phyloP scores from a whole-genome alignment of 1,139 yeast species.

The Wickerhamomyces sp. region DNA sequence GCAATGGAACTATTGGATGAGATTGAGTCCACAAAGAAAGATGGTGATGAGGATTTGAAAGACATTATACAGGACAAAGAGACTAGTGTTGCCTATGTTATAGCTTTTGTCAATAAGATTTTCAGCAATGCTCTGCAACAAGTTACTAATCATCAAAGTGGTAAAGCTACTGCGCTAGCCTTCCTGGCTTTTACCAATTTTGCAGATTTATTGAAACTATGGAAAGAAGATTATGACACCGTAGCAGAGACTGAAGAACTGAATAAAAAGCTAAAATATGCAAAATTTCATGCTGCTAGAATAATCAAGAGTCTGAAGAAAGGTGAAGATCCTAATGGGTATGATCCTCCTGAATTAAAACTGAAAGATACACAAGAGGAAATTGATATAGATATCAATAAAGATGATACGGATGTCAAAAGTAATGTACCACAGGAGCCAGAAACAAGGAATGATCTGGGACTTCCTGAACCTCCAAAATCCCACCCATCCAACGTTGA shows the following conservation, averaged over 20 bases:
- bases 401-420: constrained; percentile 22
- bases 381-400: constrained; percentile 25
- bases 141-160: constrained; percentile 33
- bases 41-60: constrained; percentile 28
- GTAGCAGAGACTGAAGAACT: constrained; percentile 27
- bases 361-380: constrained; percentile 4
- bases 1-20: constrained; percentile 59
- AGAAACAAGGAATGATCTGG: constrained; percentile 3
- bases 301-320: constrained; percentile 41
- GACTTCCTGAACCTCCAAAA: constrained; percentile 15
- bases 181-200: constrained; percentile 49
- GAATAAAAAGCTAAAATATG: constrained; percentile 42
- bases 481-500: constrained; percentile 2
- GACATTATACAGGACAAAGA: constrained; percentile 50
- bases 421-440: constrained; percentile 4
- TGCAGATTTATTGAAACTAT: constrained; percentile 39
- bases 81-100: constrained; percentile 53
- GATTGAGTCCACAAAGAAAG: constrained; percentile 48
- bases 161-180: constrained; percentile 38
- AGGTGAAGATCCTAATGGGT: constrained; percentile 52
- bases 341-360: constrained; percentile 29
- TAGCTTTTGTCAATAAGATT: constrained; percentile 57
- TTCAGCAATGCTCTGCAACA: constrained; percentile 51
- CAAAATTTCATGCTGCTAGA: constrained; percentile 56
- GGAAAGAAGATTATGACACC: constrained; percentile 33